Evolutionary conservation across 2,329 filamentous ascomycete species (phyloP), one percentile per base, ranked within the genome.

Genomic region (Lithohypha guttulata): DNA sequence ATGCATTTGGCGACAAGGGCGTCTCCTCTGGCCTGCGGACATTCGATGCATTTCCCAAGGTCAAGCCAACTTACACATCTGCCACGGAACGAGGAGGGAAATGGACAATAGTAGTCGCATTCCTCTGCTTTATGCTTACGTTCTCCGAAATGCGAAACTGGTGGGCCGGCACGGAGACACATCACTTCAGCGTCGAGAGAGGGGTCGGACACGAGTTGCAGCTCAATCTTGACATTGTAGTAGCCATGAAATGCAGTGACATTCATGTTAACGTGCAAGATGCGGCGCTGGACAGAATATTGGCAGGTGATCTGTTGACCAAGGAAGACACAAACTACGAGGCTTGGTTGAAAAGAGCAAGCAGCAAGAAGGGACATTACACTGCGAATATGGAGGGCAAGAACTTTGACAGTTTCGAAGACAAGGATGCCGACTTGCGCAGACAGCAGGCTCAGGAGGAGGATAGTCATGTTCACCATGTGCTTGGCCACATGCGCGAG

Each of bases 191-290:
- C 44, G 89, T 98, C 41, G 91, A 96, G 61, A 91, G 93, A 63
- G 84, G 84, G 50, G 73, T 98, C 26, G 81, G 82, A 2, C 85
- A 85, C 61, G 73, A 78, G 46, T 74, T 98, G 59, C 87, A 96
- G 62, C 81, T 98, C 64, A 98, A 98, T 65, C 68, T 98, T 42
- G 91, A 98, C 62, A 70, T 93, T n/a, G 84, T 96, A 4, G 71
- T 98, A 34, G 72, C 72, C 37, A 98, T 98, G 91, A 67, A 71
- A 51, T 98, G 91, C 68, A 65, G 71, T 42, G 81, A 93, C 56
- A 65, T 98, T n/a, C 84, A 94, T 64, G 70, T 98, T 61, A 96
- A 98, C 63, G 87, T 98, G 35, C 91, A 96, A 66, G 91, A 98
- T 60, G 87, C 89, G 2, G 77, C 85, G 0, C 87, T 91, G 37